These are phyloP conservation scores for Pseudoturritis turrita DNA, from an alignment of 345 rosid species.

Conservation along the genomic window DNA sequence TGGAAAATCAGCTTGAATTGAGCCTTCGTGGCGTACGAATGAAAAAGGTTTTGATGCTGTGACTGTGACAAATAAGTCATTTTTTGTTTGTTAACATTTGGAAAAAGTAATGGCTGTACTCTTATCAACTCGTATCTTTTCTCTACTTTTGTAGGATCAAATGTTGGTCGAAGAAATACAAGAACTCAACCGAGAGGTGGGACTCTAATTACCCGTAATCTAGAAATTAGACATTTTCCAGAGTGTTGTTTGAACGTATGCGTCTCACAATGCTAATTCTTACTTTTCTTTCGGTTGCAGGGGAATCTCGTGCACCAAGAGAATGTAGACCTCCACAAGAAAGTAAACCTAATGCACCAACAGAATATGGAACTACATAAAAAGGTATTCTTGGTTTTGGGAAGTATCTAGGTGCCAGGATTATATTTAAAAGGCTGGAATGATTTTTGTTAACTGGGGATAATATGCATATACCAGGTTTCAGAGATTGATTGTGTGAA, in stretches of 20 bases:
- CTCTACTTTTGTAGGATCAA: slow-evolving; percentile 48
- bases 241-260: neutral
- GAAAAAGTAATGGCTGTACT: neutral
- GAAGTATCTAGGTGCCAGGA: too few relatives aligned
- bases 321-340: slow-evolving; percentile 47
- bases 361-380: slow-evolving; percentile 51
- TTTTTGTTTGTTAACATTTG: neutral
- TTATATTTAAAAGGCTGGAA: neutral
- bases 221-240: neutral
- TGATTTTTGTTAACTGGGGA: too few relatives aligned
- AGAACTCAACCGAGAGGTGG: slow-evolving; percentile 58
- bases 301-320: slow-evolving; percentile 54
- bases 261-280: neutral
- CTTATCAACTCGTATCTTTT: neutral
- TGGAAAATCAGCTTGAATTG: slow-evolving; percentile 66
- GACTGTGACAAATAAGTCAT: neutral
- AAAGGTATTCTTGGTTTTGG: slow-evolving; percentile 40
- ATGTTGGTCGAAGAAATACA: slow-evolving; percentile 48
- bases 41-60: slow-evolving; percentile 56
- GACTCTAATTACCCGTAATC: neutral
- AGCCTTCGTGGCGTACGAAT: slow-evolving; percentile 57
- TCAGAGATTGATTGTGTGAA: slow-evolving; percentile 53
- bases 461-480: too few relatives aligned
- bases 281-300: slow-evolving; percentile 30
- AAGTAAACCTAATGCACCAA: slow-evolving; percentile 39